These are phyloP conservation scores for Beverwykella pulmonaria DNA, from an alignment of 495 filamentous ascomycete species.

Conservation along the genomic window DNA sequence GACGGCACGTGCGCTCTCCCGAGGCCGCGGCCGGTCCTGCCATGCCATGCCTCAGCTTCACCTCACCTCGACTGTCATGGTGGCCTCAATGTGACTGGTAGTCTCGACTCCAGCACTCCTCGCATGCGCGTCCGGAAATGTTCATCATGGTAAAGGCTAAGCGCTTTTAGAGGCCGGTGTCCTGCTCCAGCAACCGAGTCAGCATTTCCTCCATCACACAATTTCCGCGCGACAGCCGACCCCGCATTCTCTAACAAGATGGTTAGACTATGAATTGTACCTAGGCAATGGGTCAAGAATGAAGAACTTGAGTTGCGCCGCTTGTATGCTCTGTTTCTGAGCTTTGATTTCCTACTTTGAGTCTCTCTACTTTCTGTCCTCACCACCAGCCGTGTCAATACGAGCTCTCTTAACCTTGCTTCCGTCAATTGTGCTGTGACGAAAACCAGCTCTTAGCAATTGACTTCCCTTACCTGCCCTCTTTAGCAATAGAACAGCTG, in stretches of 20 bases:
- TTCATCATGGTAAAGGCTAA: not conserved
- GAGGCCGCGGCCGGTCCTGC: not conserved
- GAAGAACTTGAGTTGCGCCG: not conserved
- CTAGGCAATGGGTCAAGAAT: slow-evolving; percentile 10
- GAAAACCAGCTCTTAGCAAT: too few relatives aligned
- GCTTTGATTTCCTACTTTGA: not conserved
- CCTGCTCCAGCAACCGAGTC: not conserved
- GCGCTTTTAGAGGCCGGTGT: not conserved
- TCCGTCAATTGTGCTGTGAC: not conserved
- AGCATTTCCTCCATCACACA: not conserved
- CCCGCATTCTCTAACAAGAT: slow-evolving; percentile 16
- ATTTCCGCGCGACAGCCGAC: slow-evolving; percentile 5
- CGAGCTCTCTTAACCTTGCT: not conserved
- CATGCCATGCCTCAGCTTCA: not conserved
- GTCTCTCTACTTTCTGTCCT: not conserved
- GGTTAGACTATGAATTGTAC: slow-evolving; percentile 5
- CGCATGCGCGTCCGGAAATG: too few relatives aligned
- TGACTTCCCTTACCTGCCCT: too few relatives aligned
- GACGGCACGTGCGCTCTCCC: not conserved
- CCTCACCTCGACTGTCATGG: not conserved
- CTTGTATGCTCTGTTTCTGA: not conserved
- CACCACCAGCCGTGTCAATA: too few relatives aligned
- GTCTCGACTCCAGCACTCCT: not conserved
- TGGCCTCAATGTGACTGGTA: not conserved
- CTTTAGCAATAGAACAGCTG: not conserved